phyloP scores from a whole-genome alignment of 75 land plant genomes.

The Ceratopteris richardii region DNA sequence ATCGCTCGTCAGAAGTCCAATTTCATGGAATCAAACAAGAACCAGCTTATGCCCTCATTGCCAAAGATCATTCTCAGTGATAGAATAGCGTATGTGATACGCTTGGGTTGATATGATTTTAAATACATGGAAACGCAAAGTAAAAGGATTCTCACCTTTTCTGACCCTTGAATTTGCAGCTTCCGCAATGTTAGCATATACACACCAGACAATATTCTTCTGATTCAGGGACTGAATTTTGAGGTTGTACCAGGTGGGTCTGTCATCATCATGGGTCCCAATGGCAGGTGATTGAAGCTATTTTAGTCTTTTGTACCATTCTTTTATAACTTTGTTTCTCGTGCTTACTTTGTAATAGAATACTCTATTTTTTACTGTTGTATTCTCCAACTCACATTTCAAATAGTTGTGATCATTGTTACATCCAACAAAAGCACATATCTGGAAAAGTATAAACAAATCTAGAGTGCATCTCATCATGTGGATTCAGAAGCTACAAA shows the following conservation, averaged over 20 bases:
- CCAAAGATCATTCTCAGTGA: slow-evolving; percentile 3
- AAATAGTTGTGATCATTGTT: too few species aligned
- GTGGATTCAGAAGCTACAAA: too few species aligned
- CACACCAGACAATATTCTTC: slow-evolving; percentile 35
- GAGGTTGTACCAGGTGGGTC: slow-evolving; percentile 25
- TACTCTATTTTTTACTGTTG: too few species aligned
- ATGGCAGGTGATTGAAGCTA: slow-evolving; percentile 24
- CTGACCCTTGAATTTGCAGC: slow-evolving; percentile 18
- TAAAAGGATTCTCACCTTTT: background rate
- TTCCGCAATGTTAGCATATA: slow-evolving; percentile 32
- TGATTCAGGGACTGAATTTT: slow-evolving; percentile 37
- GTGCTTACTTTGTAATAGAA: too few species aligned
- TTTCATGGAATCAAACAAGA: background rate
- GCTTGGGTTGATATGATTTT: background rate
- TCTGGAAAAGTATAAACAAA: too few species aligned
- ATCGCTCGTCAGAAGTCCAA: too few species aligned
- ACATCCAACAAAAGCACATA: too few species aligned
- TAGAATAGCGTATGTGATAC: background rate
- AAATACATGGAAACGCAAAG: background rate
- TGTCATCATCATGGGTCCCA: slow-evolving; percentile 44
- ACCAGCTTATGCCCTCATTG: background rate
- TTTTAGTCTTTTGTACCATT: background rate
- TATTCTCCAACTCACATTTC: too few species aligned
- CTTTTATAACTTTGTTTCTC: background rate
- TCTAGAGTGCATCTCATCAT: too few species aligned